phyloP scores from a whole-genome alignment of 768 basidiomycete genomes.

The Tulasnella calospora region DNA sequence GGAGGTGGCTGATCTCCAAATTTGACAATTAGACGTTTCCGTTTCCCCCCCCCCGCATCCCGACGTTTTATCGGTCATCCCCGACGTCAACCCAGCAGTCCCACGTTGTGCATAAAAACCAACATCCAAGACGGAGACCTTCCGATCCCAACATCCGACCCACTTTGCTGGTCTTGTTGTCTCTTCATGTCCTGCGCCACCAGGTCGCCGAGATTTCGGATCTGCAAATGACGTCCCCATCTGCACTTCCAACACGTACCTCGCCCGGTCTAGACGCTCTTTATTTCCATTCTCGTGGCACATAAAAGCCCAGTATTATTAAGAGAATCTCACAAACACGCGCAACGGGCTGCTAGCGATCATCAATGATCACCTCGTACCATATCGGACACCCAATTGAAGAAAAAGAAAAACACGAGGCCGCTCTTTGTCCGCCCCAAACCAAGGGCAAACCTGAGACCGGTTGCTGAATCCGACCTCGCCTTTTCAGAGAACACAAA shows the following conservation, averaged over 20 bases:
- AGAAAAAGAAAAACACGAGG: slow-evolving; percentile 1
- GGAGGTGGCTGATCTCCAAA: background rate
- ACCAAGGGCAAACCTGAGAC: background rate
- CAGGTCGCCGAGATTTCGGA: background rate
- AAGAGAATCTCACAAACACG: background rate
- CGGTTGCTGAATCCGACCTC: background rate
- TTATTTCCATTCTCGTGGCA: background rate
- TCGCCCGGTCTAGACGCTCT: too few species aligned
- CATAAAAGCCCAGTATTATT: background rate
- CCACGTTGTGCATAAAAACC: background rate
- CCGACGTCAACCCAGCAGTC: background rate
- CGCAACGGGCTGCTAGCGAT: background rate
- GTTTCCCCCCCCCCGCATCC: background rate
- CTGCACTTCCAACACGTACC: background rate
- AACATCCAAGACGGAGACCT: background rate
- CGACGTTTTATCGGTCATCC: background rate
- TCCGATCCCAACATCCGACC: background rate
- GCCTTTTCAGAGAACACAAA: background rate
- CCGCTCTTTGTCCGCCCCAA: background rate
- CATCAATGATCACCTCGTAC: background rate
- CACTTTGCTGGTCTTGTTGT: background rate
- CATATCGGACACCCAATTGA: background rate
- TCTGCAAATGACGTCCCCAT: background rate
- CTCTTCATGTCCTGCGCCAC: background rate
- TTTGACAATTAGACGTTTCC: slow-evolving; percentile 6